Evolutionary conservation across 1,284 basidiomycete species (phyloP), one percentile per base, ranked within the genome.

Genomic region (Moesziomyces antarcticus): DNA sequence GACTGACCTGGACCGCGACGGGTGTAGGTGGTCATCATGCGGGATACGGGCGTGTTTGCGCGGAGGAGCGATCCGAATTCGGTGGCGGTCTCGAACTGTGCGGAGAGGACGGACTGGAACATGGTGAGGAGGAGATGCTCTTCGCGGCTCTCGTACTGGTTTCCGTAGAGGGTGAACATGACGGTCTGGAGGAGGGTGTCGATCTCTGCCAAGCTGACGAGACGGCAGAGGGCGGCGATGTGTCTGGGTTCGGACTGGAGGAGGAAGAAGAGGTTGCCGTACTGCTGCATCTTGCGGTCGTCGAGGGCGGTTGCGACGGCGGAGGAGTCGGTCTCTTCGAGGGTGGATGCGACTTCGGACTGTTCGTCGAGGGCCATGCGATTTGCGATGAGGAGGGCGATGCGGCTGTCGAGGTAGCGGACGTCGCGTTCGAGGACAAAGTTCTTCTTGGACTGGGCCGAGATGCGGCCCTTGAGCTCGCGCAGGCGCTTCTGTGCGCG

Each of bases 21-120:
- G 49, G 96, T 98, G 86, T 99, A 99, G 21, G 96, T 98, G 43
- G 97, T 98, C 96, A 99, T 98, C 96, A 99, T 98, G 49, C 97
- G 91, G 54, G 95, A 98, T 20, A 98, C 96, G 50, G 97, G 96
- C 47, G 97, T 99, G 86, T 99, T 99, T 64, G 96, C 95, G 53
- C 97, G 92, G 25, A 99, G 89, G 14, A 99, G 88, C 5, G 95
- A 97, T 6, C 94, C 94, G 78, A 99, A 98, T 85, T 99, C 96
- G 56, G 94, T 95, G 7, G 96, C 94, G 5, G 92, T 97, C 85
- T 99, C 96, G 86, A 99, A 98, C 85, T 99, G 97, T 14, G 96
- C 94, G 20, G 95, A 95, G 11, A 99, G 87, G 3, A 99, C 97
- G 77, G 93, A 96, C 88, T 89, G 89, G 86, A 99, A 98, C 96